These are phyloP conservation scores for Ophiostoma sp. DNA, from an alignment of 2,329 filamentous ascomycete genomes.

Conservation along the genomic window DNA sequence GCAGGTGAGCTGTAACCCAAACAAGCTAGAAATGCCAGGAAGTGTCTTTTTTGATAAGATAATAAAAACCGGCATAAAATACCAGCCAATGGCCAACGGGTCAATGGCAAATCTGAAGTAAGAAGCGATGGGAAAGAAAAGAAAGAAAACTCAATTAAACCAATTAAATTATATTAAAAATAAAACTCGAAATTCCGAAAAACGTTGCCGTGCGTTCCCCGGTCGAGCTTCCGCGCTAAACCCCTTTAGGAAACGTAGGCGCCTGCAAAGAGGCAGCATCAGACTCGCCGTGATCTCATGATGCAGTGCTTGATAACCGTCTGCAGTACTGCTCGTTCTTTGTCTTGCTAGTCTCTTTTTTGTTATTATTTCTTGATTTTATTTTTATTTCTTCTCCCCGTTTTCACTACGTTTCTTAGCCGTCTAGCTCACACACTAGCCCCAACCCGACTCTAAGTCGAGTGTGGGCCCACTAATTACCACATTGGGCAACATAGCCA, in stretches of 20 bases:
- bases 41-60: not conserved
- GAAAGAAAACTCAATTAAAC: not conserved
- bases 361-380: not conserved
- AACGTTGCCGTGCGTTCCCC: not conserved
- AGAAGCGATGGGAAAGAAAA: not conserved
- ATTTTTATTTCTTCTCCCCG: not conserved
- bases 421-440: not conserved
- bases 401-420: not conserved
- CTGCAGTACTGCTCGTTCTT: not conserved
- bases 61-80: not conserved
- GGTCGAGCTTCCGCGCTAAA: not conserved
- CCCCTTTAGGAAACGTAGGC: not conserved
- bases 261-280: slow-evolving; percentile 1
- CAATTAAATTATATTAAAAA: no score
- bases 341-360: not conserved
- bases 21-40: not conserved
- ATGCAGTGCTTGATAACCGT: not conserved
- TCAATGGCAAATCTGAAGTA: slow-evolving; percentile 3
- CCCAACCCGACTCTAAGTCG: slow-evolving; percentile 8
- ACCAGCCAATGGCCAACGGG: not conserved
- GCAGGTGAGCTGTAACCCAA: not conserved
- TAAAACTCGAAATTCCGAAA: not conserved
- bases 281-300: not conserved
- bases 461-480: not conserved
- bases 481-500: slow-evolving; percentile 14